A percentile compares a stretch with the other conserved stretches of the same genome.
phyloP scores from a whole-genome alignment of 495 filamentous ascomycete species.

The Podospora comata region DNA sequence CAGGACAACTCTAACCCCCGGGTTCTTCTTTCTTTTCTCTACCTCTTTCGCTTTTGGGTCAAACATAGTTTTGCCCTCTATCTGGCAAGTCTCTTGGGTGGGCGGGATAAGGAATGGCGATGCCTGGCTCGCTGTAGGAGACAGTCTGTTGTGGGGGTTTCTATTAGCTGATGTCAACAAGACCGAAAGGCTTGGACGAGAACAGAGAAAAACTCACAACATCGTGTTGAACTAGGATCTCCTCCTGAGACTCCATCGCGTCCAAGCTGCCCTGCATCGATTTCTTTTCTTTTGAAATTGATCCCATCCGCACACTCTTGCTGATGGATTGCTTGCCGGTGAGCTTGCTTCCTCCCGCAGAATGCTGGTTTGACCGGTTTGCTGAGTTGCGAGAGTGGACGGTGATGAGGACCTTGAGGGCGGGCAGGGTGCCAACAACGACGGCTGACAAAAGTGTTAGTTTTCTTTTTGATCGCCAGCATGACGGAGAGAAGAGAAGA shows the following conservation, averaged over 20 bases:
- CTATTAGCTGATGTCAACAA: background rate
- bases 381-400: conserved; percentile 44
- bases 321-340: background rate
- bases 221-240: conserved; percentile 19
- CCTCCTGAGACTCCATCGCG: conserved; percentile 19
- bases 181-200: background rate
- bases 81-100: background rate
- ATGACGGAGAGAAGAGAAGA: background rate
- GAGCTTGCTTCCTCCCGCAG: background rate
- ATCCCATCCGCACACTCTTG: conserved; percentile 11
- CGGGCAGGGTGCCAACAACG: conserved; percentile 48
- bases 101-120: conserved; percentile 2
- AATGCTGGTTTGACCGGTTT: conserved; percentile 13
- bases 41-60: background rate
- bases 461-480: background rate
- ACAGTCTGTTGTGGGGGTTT: conserved; percentile 8
- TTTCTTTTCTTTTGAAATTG: conserved; percentile 20
- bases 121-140: conserved; percentile 10
- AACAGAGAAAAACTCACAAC: conserved; percentile 9
- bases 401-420: conserved; percentile 51
- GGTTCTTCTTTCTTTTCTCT: background rate
- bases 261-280: conserved; percentile 6
- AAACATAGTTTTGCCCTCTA: background rate
- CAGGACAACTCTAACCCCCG: background rate
- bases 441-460: conserved; percentile 34